Evolutionary conservation across 164 flowering plant genomes (phyloP), one percentile per base, ranked within the genome.

Genomic region (Umbellularia californica): DNA sequence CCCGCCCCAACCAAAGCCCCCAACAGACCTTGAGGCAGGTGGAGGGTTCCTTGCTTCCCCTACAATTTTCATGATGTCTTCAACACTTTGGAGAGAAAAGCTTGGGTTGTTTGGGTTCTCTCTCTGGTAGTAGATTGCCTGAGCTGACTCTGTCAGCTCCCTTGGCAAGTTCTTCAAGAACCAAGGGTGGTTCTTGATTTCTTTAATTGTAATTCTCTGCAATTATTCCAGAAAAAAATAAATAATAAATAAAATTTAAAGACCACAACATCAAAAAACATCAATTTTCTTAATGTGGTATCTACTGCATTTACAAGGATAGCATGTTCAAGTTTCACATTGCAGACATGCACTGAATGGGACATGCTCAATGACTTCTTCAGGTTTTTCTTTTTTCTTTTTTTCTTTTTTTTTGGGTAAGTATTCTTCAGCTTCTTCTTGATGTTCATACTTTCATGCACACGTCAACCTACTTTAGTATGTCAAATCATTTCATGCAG

Each of bases 171-270:
- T 92, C 90, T 93, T 95, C 68, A 93, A 76, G 78, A 93, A 95
- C 98, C 99, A 95, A 68, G 98, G 97, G 68, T 93, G 97, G 74
- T 28, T 91, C 85, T 93, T 95, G 30, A 95, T 95, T 71, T 93
- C 97, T 71, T 86, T 88, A 15, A 95, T 77, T 20, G 85, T 79
- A 70, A 90, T 84, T 74, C 98, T 89, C 98, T 93, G 93, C 81
- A 81, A 63, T 30, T 63, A 15, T 66, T 24, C 47, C 47, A 41
- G 69, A 66, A 13, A 66, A 30, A 25, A 28, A 1, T 25, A 12
- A 65, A 30, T 30, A 30, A 30, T 30, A 30, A 41, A 41, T 41
- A 41, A 41, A 41, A 41, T 41, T 41, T 41, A 4, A 41, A 41
- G 47, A 9, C 47, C 47, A 41, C 47, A 7, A 41, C 10, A 41